A percentile compares a stretch with the other conserved stretches of the same genome.
These are phyloP conservation scores for Myriangium duriaei DNA, from an alignment of 2,329 filamentous ascomycete species.

Conservation along the genomic window DNA sequence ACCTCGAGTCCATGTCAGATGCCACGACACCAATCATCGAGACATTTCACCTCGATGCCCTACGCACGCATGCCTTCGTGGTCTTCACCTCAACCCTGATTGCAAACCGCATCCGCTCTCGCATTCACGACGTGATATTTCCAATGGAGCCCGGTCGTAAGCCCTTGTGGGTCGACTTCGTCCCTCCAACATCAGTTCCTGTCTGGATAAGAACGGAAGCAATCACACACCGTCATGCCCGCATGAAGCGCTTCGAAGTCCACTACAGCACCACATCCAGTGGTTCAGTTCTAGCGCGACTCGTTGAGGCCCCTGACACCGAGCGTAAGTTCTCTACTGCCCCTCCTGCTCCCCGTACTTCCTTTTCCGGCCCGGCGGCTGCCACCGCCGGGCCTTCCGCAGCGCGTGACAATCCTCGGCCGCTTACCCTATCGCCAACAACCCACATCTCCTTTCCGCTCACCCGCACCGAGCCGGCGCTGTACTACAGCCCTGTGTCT, in stretches of 20 bases:
- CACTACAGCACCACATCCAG: conserved; percentile 37
- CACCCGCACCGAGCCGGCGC: conserved; percentile 41
- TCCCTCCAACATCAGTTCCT: conserved; percentile 60
- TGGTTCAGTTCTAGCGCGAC: background rate
- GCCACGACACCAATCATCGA: conserved; percentile 46
- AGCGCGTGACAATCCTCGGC: background rate
- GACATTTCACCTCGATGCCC: conserved; percentile 67
- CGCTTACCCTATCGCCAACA: background rate
- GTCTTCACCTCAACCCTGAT: conserved; percentile 55
- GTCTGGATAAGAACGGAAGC: conserved; percentile 62
- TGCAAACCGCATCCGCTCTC: conserved; percentile 63
- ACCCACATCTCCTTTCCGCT: background rate
- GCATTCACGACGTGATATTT: conserved; percentile 70
- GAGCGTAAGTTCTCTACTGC: background rate
- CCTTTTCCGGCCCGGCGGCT: no score
- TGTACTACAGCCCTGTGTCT: conserved; percentile 55
- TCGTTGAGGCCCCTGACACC: background rate
- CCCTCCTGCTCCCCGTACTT: no score
- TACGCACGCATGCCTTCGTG: conserved; percentile 80
- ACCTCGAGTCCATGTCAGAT: conserved; percentile 58
- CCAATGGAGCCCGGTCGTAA: conserved; percentile 78
- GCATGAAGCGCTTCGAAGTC: conserved; percentile 55
- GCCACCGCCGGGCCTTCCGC: no score
- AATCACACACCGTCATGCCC: conserved; percentile 16
- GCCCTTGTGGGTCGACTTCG: conserved; percentile 76